Evolutionary conservation across 2,329 filamentous ascomycete genomes (phyloP), one percentile per base, ranked within the genome.

Genomic region (Cytospora chrysosperma): DNA sequence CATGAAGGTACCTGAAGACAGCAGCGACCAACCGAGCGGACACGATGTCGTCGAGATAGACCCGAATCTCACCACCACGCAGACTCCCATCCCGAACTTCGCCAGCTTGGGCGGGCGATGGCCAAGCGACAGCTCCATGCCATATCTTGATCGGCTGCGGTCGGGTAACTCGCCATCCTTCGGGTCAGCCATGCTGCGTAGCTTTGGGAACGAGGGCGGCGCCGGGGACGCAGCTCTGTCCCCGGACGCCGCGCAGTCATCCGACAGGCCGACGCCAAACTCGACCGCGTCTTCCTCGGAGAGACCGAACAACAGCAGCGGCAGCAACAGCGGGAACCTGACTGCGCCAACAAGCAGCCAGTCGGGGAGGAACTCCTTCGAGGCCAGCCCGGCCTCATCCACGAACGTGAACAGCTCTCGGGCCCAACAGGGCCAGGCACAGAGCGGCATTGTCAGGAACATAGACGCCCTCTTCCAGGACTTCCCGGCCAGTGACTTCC

Each of bases 201-300:
- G 76, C 24, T 84, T 80, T 64, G 77, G 72, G 12, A 74, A 75
- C 12, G 74, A 74, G 24, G 79, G 80, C n/a, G 73, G 72, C 50
- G 76, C 74, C 59, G 81, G 79, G 19, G 81, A 82, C 50, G 70
- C 79, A 61, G 81, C 80, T 0, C 76, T 74, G 4, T 85, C 83
- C 0, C 78, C 82, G 2, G 82, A 83, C 21, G 78, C 76, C 26
- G 78, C 76, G 8, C 75, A 75, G 55, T 86, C 30, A 10, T 66
- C 84, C 3, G 84, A 79, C 65, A 76, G 82, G n/a, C 83, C 80
- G 26, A 88, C 85, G 13, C 85, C 85, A 3, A 87, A 84, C 68
- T 88, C 85, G 4, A 85, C 82, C 69, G 76, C 75, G 8, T 73
- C 77, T 1, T 82, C 81, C 2, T 81, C 83, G n/a, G 72, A 76